Base-by-base conservation (phyloP, 768 basidiomycete species). In the Chalciporus chontae region DNA sequence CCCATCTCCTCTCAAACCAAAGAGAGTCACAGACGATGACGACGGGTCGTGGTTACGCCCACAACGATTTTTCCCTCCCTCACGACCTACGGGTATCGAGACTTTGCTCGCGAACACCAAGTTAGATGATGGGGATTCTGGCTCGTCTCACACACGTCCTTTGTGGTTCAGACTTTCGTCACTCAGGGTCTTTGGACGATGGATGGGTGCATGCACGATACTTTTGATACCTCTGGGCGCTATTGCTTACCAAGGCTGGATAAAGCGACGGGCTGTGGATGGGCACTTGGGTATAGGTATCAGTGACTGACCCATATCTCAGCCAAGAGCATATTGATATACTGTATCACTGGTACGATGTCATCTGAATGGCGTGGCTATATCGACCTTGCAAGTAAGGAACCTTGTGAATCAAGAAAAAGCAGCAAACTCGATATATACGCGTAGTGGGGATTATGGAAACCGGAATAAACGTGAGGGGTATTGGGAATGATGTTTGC, bases 51-150 rank as follows among this genome's bases (percentile, higher is more conserved):
- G 77, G 80, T 58, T 90, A 43, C 78, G 81, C 5, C 86, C 84
- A 4, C 87, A 88, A 56, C 75, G 77, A 13, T 90, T 89, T 62
- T 90, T 89, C 56, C 78, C 85, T 14, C 87, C 87, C 0, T 87
- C 89, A 62, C 77, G 80, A 52, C 85, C 87, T 1, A 90, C 87
- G 1, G 87, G 87, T 13, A 73, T 90, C 8, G 87, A 90, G 65
- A 73, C 75, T 32, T 67, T 90, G 14, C 84, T 90, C 53, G 81
- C 82, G 49, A 73, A 71, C 53, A 81, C 85, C 10, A 76, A 73
- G 43, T 68, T 85, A 8, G 81, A 85, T 45, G 81, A 82, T 45
- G 53, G 46, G 42, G 40, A 53, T 9, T 9, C 21, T 3, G 56
- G 14, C 13, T 21, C 50, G 0, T 9, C 34, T 15, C 34, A n/a